Conservation (phyloP, 2,329 filamentous ascomycete species). For the Sarocladium kiliense region DNA sequence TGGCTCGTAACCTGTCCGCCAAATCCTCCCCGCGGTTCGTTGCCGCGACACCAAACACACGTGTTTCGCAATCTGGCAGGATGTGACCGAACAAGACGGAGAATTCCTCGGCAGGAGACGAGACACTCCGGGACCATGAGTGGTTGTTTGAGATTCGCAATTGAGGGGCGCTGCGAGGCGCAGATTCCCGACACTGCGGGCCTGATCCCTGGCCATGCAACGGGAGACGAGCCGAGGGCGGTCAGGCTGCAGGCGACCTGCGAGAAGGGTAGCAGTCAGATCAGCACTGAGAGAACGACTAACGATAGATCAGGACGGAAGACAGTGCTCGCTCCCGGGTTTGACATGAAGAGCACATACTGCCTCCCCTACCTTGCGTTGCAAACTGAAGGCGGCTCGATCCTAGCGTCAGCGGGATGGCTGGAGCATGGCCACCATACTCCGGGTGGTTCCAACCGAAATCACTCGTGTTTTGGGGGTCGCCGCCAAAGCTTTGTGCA, state of each 20-base stretch:
- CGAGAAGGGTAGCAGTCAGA: neutral
- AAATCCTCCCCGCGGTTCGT: too few relatives aligned
- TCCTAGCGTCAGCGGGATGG: conserved; percentile 4
- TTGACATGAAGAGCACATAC: too few relatives aligned
- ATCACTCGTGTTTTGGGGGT: neutral
- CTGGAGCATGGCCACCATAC: neutral
- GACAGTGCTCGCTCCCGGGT: too few relatives aligned
- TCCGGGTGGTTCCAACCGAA: neutral
- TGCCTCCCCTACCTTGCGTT: neutral
- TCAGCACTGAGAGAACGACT: neutral
- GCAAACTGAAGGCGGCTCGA: neutral
- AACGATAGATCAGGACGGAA: too few relatives aligned
- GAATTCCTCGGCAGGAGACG: conserved; percentile 1
- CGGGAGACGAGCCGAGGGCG: conserved; percentile 3
- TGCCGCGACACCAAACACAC: neutral
- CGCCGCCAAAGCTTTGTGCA: neutral
- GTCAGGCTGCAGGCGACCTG: neutral
- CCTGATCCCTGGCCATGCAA: conserved; percentile 7
- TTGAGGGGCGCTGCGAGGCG: neutral
- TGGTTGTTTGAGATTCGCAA: conserved; percentile 4
- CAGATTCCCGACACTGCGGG: neutral
- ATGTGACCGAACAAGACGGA: neutral
- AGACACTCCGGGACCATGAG: neutral
- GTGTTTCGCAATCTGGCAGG: conserved; percentile 1
- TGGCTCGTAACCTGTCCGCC: too few relatives aligned